Conservation (phyloP, 1,284 basidiomycete genomes). For the Austropuccinia psidii region DNA sequence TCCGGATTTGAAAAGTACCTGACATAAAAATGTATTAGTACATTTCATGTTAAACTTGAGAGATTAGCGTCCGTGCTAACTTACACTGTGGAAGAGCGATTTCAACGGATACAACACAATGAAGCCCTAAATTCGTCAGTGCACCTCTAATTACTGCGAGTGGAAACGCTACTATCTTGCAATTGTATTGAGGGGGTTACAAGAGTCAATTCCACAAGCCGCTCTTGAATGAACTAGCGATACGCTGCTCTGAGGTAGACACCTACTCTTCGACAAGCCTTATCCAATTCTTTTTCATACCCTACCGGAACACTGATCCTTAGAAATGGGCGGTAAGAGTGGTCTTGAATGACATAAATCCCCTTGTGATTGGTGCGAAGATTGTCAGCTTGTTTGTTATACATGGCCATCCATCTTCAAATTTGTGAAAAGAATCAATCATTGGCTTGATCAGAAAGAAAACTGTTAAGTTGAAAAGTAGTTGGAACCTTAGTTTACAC, state of each 20-base stretch:
- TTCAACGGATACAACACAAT: constrained; percentile 22
- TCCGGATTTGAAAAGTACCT: too few species aligned
- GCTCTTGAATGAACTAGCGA: neutral
- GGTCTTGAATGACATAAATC: constrained; percentile 35
- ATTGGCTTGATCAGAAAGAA: neutral
- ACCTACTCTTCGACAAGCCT: constrained; percentile 20
- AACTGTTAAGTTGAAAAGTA: neutral
- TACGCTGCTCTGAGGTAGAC: neutral
- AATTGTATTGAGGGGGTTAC: neutral
- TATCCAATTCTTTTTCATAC: constrained; percentile 23
- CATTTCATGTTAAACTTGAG: too few species aligned
- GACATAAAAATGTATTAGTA: too few species aligned
- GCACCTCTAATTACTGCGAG: constrained; percentile 31
- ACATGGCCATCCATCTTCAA: constrained; percentile 33
- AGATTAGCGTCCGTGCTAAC: neutral
- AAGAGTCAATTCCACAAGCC: neutral
- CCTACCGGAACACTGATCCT: constrained; percentile 19
- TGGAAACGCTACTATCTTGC: constrained; percentile 27
- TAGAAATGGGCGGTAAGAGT: constrained; percentile 28
- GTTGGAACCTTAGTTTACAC: constrained; percentile 1
- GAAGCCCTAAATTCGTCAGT: constrained; percentile 34
- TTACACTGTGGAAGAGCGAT: constrained; percentile 32
- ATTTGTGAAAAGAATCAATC: neutral
- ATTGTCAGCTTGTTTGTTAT: constrained; percentile 36
- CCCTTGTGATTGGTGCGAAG: constrained; percentile 33